These are phyloP conservation scores for Suillus ampliporus DNA, from an alignment of 768 basidiomycete species.

Conservation along the genomic window DNA sequence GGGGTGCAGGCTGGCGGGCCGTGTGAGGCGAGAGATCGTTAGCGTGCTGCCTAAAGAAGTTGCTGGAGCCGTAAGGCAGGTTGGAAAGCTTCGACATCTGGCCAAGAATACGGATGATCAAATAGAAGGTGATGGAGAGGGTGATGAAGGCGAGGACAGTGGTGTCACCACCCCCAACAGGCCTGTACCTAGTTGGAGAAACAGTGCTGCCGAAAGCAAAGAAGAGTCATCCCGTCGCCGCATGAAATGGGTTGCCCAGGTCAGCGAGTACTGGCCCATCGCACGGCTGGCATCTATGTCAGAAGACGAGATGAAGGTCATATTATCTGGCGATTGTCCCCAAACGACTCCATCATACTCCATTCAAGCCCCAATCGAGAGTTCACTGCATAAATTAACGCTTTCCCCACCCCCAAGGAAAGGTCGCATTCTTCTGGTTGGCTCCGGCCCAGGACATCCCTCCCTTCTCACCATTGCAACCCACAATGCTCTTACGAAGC, in stretches of 20 bases:
- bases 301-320: conserved; percentile 66
- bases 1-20: conserved; percentile 83
- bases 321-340: conserved; percentile 41
- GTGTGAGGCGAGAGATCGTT: conserved; percentile 85
- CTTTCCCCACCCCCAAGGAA: conserved; percentile 23
- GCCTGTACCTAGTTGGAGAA: conserved; percentile 62
- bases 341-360: conserved; percentile 10
- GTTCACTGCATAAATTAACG: conserved; percentile 36
- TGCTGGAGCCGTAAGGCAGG: conserved; percentile 74
- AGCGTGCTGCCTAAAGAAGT: conserved; percentile 71
- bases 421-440: conserved; percentile 88
- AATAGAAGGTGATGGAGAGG: conserved; percentile 34
- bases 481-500: conserved; percentile 74
- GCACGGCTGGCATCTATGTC: conserved; percentile 74
- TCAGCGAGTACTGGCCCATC: conserved; percentile 96
- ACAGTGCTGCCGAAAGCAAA: conserved; percentile 39
- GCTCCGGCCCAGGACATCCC: conserved; percentile 95
- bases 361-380: conserved; percentile 35
- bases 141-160: conserved; percentile 60
- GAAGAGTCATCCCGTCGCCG: conserved; percentile 61
- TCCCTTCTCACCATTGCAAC: conserved; percentile 90
- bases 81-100: conserved; percentile 70
- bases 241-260: conserved; percentile 93
- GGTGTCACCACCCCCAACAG: conserved; percentile 64
- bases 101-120: conserved; percentile 40